Conservation (phyloP, 2,329 filamentous ascomycete species). For the Rutstroemia sp. region DNA sequence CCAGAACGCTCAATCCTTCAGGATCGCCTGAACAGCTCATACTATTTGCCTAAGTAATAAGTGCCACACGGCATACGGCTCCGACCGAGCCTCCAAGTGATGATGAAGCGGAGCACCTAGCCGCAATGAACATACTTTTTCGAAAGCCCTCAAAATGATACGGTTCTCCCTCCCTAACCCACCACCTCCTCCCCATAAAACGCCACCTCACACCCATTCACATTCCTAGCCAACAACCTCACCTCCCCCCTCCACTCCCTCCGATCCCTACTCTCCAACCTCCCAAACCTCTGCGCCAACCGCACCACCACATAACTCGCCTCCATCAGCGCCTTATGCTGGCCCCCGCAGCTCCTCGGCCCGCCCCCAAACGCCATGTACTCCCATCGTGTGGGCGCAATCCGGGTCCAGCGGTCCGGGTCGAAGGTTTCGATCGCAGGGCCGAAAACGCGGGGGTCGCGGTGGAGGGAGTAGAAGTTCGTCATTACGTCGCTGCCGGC, state of each 20-base stretch:
- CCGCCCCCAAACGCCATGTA: conserved; percentile 31
- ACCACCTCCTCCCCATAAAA: not conserved
- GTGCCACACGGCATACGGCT: too few species aligned
- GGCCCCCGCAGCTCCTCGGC: conserved; percentile 32
- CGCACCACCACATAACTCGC: conserved; percentile 30
- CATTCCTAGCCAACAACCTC: not conserved
- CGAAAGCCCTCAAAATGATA: too few species aligned
- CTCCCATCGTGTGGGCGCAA: not conserved
- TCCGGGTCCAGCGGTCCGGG: not conserved
- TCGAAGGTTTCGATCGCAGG: not conserved
- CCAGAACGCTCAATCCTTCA: too few species aligned
- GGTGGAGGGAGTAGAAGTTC: not conserved
- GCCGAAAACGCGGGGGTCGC: not conserved
- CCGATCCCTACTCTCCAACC: conserved; percentile 25
- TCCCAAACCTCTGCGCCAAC: conserved; percentile 21
- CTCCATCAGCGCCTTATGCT: conserved; percentile 34
- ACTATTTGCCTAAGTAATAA: too few species aligned
- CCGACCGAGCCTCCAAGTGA: too few species aligned
- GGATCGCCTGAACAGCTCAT: too few species aligned
- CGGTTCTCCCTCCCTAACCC: too few species aligned
- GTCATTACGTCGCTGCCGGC: not conserved
- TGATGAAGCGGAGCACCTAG: too few species aligned
- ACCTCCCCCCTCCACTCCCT: not conserved
- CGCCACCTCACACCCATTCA: not conserved
- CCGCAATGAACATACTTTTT: too few species aligned